Base-by-base conservation (phyloP, 176 grass and related monocot species). In the Tuctoria greenei region DNA sequence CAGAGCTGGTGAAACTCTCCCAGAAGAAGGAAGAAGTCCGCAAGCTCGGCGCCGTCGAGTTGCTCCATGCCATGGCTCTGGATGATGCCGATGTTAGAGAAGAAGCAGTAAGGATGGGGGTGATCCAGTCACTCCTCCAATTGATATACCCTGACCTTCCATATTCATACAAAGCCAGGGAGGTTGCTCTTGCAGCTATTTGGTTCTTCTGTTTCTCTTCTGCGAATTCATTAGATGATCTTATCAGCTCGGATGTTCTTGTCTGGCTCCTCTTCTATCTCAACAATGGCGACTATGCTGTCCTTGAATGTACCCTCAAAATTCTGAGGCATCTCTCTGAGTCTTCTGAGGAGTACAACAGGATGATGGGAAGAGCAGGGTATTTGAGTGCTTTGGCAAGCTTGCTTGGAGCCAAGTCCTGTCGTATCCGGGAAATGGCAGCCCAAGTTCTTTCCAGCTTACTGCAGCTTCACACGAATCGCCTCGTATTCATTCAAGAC, bases 81-180 rank as follows among this genome's bases (percentile, higher is more conserved):
- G 87, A 84, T 10, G 89, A 95, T 50, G 87, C 82, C 7, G 75
- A 66, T 10, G 81, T 86, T 43, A 82, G 84, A 23, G 76, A 82
- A 37, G 84, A 87, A 35, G 83, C 88, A 5, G 72, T 90, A 42
- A 52, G 74, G 42, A 93, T 88, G 86, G 89, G 87, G 18, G 63
- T 90, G 45, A 84, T 99, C 37, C 82, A 67, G 24, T 88, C 91
- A 8, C 76, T 95, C 20, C 75, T 89, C 25, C 84, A 92, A 38
- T 34, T 99, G 39, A 75, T 99, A 54, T 86, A 99, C 86, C 91
- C 95, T 13, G 69, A 86, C 41, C 84, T 79, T 2, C 79, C 86
- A 3, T 90, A 86, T 68, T 88, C 84, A 0, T 90, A 82, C 66
- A 95, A 94, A 74, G 86, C 95, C 25, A 90, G 89, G 62, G 95